Conservation (phyloP, 2,329 filamentous ascomycete species). For the Colletotrichum liaoningense region DNA sequence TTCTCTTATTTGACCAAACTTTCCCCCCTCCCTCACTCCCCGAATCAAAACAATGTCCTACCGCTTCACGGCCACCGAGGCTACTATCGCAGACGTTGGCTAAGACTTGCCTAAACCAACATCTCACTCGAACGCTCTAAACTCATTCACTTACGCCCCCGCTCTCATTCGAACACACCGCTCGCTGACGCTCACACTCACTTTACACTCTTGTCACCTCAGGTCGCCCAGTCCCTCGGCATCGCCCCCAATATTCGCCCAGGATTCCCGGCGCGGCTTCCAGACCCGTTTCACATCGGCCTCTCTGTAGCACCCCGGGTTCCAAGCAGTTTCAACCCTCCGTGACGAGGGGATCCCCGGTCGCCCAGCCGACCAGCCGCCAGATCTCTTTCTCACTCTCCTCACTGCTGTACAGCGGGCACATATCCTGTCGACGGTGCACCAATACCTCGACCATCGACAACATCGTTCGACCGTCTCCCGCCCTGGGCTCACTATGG, state of each 20-base stretch:
- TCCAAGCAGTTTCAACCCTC: constrained; percentile 32
- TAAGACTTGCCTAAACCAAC: constrained; percentile 13
- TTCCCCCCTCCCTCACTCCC: not conserved
- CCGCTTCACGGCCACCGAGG: constrained; percentile 31
- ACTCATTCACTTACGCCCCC: not conserved
- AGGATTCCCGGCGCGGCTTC: constrained; percentile 26
- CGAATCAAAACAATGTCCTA: constrained; percentile 26
- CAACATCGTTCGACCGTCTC: not conserved
- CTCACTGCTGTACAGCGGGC: not conserved
- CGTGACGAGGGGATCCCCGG: constrained; percentile 33
- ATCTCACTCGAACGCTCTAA: not conserved
- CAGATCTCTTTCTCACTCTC: not conserved
- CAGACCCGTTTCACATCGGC: constrained; percentile 31
- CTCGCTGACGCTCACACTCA: not conserved
- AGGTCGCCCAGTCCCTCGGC: constrained; percentile 9
- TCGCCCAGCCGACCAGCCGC: constrained; percentile 18
- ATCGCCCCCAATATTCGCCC: not conserved
- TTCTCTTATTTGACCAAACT: not conserved
- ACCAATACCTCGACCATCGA: not conserved
- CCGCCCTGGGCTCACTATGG: constrained; percentile 27
- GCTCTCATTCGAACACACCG: not conserved
- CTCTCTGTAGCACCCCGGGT: constrained; percentile 34
- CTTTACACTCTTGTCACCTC: constrained; percentile 12
- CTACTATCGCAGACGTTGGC: constrained; percentile 31
- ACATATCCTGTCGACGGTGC: constrained; percentile 14